A percentile compares a stretch with the other conserved stretches of the same genome.
Evolutionary conservation across 371 early-diverging fungal genomes (phyloP).

Genomic region (Lichtheimia ramosa): DNA sequence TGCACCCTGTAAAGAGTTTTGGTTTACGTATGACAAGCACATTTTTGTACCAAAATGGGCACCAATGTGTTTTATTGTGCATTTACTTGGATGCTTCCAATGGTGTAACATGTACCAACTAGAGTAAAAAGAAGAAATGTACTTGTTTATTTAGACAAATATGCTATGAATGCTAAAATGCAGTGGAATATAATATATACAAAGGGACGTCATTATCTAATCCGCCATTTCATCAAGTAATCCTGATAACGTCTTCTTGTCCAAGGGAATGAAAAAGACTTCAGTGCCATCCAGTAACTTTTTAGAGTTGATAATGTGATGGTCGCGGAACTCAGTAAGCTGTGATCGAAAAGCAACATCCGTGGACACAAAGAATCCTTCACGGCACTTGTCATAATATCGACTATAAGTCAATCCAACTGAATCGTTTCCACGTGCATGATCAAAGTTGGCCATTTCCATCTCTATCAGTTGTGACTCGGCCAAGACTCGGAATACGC

Average conservation of each 20-base stretch:
- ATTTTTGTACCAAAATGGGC: no score
- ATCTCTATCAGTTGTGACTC: conserved; percentile 72
- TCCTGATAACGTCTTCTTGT: conserved; percentile 55
- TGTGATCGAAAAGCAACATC: conserved; percentile 82
- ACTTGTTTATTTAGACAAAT: no score
- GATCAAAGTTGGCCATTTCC: conserved; percentile 37
- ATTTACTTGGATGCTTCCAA: no score
- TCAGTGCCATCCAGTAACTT: conserved; percentile 77
- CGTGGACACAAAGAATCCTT: conserved; percentile 80
- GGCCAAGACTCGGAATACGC: conserved; percentile 74
- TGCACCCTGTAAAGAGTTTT: no score
- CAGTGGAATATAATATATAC: no score
- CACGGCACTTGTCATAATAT: conserved; percentile 74
- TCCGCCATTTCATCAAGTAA: conserved; percentile 59
- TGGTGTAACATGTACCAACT: no score
- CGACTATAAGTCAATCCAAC: conserved; percentile 63
- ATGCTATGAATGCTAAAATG: no score
- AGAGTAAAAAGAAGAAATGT: no score
- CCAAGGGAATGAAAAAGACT: conserved; percentile 80
- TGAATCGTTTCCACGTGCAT: conserved; percentile 36
- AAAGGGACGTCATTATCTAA: not conserved
- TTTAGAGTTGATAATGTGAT: conserved; percentile 75
- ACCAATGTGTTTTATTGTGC: no score
- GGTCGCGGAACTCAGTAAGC: conserved; percentile 91
- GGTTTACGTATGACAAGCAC: no score